phyloP scores from a whole-genome alignment of 805 yeast genomes.

The Suhomyces xylopsoci region DNA sequence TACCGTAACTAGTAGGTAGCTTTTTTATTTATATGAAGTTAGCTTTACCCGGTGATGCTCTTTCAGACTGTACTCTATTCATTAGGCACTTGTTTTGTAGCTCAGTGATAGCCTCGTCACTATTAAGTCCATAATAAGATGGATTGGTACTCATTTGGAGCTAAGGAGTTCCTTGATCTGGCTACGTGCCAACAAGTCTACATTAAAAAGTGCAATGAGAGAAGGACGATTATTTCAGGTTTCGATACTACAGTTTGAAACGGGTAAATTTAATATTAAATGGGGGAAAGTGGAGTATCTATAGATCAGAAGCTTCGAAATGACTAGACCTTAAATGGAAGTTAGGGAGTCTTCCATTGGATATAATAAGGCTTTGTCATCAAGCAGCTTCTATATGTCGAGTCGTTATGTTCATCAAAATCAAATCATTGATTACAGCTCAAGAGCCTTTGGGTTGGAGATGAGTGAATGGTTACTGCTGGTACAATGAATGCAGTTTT shows the following conservation, averaged over 20 bases:
- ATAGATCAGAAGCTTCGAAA: neutral
- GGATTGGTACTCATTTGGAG: no score
- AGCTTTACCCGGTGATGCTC: no score
- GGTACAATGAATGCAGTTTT: neutral
- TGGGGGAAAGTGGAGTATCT: slow-evolving; percentile 4
- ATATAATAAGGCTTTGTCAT: neutral
- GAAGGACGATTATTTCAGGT: no score
- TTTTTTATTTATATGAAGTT: no score
- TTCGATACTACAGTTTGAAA: neutral
- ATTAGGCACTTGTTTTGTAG: no score
- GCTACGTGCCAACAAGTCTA: no score
- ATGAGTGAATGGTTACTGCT: neutral
- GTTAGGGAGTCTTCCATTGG: neutral
- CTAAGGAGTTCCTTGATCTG: no score
- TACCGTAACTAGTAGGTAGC: no score
- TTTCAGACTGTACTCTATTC: no score
- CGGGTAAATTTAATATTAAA: slow-evolving; percentile 1
- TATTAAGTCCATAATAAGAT: no score
- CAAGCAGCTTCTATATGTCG: neutral
- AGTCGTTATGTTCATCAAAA: slow-evolving; percentile 3
- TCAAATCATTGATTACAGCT: neutral
- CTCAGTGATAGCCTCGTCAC: no score
- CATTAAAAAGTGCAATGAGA: no score
- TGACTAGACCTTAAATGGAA: neutral
- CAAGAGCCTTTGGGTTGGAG: neutral